These are phyloP conservation scores for Coprinellus micaceus DNA, from an alignment of 768 basidiomycete species.

Conservation along the genomic window DNA sequence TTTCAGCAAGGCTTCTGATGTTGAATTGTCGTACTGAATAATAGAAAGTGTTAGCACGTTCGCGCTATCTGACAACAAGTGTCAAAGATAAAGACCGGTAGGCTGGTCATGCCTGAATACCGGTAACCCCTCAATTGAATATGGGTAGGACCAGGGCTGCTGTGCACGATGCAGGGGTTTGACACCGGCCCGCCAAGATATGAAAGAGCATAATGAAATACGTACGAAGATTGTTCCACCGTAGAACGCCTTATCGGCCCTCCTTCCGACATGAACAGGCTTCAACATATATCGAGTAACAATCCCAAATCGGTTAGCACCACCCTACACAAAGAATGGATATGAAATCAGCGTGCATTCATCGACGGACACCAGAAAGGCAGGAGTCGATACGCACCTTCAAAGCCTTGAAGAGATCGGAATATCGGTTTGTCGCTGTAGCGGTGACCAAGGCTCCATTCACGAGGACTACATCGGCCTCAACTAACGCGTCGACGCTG, in stretches of 20 bases:
- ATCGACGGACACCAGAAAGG: no score
- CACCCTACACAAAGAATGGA: conserved; percentile 19
- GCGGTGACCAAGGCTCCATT: conserved; percentile 38
- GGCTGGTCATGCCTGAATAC: no score
- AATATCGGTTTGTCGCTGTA: conserved; percentile 34
- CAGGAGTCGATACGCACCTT: conserved; percentile 17
- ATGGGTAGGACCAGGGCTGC: no score
- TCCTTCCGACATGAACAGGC: conserved; percentile 35
- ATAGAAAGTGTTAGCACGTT: background rate
- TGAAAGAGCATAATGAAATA: conserved; percentile 3
- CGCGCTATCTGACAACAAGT: no score
- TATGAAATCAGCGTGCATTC: background rate
- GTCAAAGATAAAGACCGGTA: no score
- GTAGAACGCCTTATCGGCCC: conserved; percentile 33
- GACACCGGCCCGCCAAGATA: no score
- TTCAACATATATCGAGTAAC: conserved; percentile 40
- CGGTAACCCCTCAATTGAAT: no score
- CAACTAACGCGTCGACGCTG: conserved; percentile 33
- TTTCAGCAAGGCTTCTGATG: conserved; percentile 33
- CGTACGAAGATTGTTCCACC: conserved; percentile 36
- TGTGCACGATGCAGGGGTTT: no score
- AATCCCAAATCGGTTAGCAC: conserved; percentile 43
- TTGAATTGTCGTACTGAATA: conserved; percentile 32
- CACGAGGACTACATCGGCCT: conserved; percentile 40
- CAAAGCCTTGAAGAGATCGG: conserved; percentile 41